A percentile compares a stretch with the other conserved stretches of the same genome.
These are phyloP conservation scores for Tuber magnatum DNA, from an alignment of 495 filamentous ascomycete species.

Conservation along the genomic window DNA sequence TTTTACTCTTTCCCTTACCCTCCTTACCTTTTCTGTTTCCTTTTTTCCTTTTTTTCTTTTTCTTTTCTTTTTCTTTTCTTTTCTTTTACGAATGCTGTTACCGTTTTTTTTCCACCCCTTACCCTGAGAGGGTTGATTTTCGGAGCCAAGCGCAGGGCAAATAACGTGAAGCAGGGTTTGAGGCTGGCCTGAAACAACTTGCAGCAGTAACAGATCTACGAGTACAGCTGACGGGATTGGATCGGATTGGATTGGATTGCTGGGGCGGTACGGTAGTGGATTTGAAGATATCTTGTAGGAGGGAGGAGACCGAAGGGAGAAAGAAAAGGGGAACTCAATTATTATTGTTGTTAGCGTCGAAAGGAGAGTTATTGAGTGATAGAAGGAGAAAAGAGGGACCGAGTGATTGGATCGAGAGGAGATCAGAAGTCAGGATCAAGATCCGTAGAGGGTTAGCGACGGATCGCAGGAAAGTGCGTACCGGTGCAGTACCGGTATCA, in stretches of 20 bases:
- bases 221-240: neutral
- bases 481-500: neutral
- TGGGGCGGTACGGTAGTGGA: neutral
- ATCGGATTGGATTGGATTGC: neutral
- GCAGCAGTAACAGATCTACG: constrained; percentile 1
- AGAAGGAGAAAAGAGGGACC: neutral
- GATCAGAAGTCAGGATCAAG: neutral
- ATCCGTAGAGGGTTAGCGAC: constrained; percentile 1
- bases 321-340: neutral
- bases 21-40: neutral
- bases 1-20: neutral
- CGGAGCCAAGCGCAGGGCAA: constrained; percentile 2
- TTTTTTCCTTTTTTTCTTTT: neutral
- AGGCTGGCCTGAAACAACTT: constrained; percentile 3
- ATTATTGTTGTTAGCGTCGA: neutral
- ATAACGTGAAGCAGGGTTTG: constrained; percentile 4
- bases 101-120: neutral
- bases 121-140: constrained; percentile 2
- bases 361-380: neutral
- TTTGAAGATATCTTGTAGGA: neutral
- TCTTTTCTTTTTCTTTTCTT: neutral
- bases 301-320: neutral
- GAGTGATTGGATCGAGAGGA: constrained; percentile 2
- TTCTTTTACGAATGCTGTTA: neutral
- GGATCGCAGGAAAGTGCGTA: constrained; percentile 3